These are phyloP conservation scores for Tylopilus rubrobrunneus DNA, from an alignment of 768 basidiomycete species.

Conservation along the genomic window DNA sequence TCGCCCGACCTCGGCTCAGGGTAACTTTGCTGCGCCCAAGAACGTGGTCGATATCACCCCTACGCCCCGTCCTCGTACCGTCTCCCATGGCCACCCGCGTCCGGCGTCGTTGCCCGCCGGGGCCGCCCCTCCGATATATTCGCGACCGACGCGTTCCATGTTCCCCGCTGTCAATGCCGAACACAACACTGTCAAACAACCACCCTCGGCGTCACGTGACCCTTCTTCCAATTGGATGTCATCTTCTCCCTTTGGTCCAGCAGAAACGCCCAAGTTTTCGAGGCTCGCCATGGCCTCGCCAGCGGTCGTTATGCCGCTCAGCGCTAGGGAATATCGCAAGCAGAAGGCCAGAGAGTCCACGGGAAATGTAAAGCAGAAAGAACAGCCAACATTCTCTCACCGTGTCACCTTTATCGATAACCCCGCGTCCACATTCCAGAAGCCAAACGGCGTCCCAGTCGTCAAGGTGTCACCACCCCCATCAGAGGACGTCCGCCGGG, in stretches of 20 bases:
- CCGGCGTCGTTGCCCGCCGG: constrained; percentile 10
- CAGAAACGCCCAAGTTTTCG: constrained; percentile 27
- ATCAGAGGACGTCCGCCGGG: neutral
- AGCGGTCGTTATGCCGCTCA: constrained; percentile 30
- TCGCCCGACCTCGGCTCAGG: constrained; percentile 9
- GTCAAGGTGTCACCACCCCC: constrained; percentile 18
- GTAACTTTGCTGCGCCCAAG: neutral
- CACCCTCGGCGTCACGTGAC: constrained; percentile 23
- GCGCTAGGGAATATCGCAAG: constrained; percentile 26
- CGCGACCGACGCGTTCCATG: neutral
- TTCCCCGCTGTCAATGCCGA: constrained; percentile 3
- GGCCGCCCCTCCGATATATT: neutral
- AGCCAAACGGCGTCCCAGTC: constrained; percentile 1
- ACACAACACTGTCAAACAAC: constrained; percentile 11
- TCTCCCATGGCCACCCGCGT: constrained; percentile 18
- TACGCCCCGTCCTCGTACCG: constrained; percentile 23
- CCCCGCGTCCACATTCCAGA: neutral
- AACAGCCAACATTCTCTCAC: neutral
- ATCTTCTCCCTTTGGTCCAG: constrained; percentile 29
- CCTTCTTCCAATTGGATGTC: constrained; percentile 27
- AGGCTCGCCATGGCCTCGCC: constrained; percentile 28
- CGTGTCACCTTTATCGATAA: constrained; percentile 15
- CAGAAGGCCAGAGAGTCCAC: constrained; percentile 10
- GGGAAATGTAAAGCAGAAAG: constrained; percentile 10
- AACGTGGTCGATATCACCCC: constrained; percentile 4